Evolutionary conservation across 176 grass and related monocot genomes (phyloP).

Genomic region (Bonia amplexicaulis): DNA sequence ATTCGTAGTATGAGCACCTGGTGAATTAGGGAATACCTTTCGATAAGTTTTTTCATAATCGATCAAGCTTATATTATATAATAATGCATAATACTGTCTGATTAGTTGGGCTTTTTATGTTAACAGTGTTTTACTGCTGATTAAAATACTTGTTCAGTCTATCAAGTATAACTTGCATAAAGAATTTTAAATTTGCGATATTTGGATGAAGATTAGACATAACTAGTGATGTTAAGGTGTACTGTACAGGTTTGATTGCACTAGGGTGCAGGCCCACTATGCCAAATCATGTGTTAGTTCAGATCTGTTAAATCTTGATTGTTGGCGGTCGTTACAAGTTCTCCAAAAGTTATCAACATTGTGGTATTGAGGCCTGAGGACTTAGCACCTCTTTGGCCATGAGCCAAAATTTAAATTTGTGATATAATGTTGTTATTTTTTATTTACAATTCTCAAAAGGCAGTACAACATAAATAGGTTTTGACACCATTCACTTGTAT

Average conservation of each 20-base stretch:
- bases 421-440: background rate
- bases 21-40: background rate
- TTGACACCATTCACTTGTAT: background rate
- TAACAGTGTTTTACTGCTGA: background rate
- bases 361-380: background rate
- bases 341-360: background rate
- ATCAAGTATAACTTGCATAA: background rate
- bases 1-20: background rate
- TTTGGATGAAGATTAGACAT: background rate
- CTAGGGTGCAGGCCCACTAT: background rate
- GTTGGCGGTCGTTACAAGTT: background rate
- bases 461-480: background rate
- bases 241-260: background rate
- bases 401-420: background rate
- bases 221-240: background rate
- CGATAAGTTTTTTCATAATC: background rate
- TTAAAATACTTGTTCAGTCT: background rate
- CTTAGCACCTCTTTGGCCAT: background rate
- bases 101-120: background rate
- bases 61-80: background rate
- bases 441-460: background rate
- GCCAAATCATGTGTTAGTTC: background rate
- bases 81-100: background rate
- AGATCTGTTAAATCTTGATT: background rate
- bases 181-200: background rate